Percentiles rank a stretch among this genome's conserved stretches.
Conservation (phyloP, 129 eudicot species). For the Oenanthe sinensis region DNA sequence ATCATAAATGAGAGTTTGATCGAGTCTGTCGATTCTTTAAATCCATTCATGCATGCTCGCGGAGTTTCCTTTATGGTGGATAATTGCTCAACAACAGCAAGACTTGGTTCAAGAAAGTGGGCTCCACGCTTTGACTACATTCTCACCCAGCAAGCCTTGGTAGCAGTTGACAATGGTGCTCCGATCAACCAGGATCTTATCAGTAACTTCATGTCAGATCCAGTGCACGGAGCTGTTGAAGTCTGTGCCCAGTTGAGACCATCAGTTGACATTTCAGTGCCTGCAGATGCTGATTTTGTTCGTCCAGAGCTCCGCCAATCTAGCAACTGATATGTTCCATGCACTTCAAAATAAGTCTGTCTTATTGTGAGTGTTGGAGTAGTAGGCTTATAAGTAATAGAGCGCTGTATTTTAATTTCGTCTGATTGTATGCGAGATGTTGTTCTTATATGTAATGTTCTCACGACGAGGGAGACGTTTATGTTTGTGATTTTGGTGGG, state of each 20-base stretch:
- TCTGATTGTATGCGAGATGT: neutral
- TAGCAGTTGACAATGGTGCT: conserved; percentile 64
- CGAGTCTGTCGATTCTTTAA: conserved; percentile 87
- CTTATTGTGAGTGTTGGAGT: neutral
- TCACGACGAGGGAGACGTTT: neutral
- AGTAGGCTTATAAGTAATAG: neutral
- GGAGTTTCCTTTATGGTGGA: conserved; percentile 99
- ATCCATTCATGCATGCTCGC: conserved; percentile 98
- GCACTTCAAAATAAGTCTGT: neutral
- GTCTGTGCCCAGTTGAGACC: conserved; percentile 98
- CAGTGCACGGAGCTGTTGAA: conserved; percentile 82
- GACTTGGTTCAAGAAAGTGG: conserved; percentile 97
- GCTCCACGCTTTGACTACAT: conserved; percentile 93
- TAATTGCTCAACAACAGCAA: conserved; percentile 92
- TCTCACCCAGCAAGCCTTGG: conserved; percentile 90
- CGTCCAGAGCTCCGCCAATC: conserved; percentile 86
- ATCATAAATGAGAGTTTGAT: conserved; percentile 93
- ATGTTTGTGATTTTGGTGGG: conserved; percentile 1
- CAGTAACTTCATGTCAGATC: conserved; percentile 84
- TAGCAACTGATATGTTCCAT: conserved; percentile 22
- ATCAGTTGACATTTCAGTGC: conserved; percentile 83
- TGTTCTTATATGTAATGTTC: neutral
- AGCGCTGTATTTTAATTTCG: neutral
- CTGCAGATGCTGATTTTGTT: conserved; percentile 91
- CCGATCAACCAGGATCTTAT: conserved; percentile 77